These are phyloP conservation scores for Cytospora chrysosperma DNA, from an alignment of 2,329 filamentous ascomycete species.

Conservation along the genomic window DNA sequence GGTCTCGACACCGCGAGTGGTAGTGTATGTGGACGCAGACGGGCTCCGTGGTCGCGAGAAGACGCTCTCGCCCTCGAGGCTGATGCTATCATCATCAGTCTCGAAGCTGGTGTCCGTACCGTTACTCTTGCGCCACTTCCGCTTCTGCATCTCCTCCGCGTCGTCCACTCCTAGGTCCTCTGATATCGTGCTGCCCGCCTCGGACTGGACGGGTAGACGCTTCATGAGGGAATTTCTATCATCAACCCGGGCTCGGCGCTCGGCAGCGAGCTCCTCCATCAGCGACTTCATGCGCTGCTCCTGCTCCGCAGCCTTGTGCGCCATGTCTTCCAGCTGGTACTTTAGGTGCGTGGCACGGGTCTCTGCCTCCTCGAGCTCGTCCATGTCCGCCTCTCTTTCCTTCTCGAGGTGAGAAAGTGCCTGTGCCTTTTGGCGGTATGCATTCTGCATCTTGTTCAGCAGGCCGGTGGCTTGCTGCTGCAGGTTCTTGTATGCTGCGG, in stretches of 20 bases:
- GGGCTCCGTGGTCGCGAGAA: constrained; percentile 62
- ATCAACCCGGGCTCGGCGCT: constrained; percentile 47
- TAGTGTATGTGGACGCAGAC: constrained; percentile 37
- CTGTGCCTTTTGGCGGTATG: constrained; percentile 54
- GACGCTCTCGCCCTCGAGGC: constrained; percentile 48
- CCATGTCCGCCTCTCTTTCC: constrained; percentile 53
- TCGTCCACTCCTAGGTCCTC: constrained; percentile 57
- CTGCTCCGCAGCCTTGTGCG: constrained; percentile 51
- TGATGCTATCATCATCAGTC: constrained; percentile 49
- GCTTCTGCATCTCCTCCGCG: constrained; percentile 40
- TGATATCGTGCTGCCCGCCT: constrained; percentile 44
- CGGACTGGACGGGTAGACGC: constrained; percentile 25
- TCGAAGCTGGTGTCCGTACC: constrained; percentile 47
- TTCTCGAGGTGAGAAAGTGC: constrained; percentile 51
- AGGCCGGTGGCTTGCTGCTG: constrained; percentile 56
- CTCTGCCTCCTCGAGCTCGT: constrained; percentile 57
- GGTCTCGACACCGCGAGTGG: constrained; percentile 33
- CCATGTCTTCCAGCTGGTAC: constrained; percentile 60
- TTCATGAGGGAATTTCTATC: constrained; percentile 32
- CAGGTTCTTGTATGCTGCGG: constrained; percentile 60
- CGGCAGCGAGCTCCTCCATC: constrained; percentile 46
- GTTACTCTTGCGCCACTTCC: constrained; percentile 31
- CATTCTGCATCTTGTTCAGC: constrained; percentile 55
- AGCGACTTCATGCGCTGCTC: constrained; percentile 48
- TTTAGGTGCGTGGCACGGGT: constrained; percentile 54